phyloP scores from a whole-genome alignment of 768 basidiomycete genomes.

The Dacryopinax primogenitus region DNA sequence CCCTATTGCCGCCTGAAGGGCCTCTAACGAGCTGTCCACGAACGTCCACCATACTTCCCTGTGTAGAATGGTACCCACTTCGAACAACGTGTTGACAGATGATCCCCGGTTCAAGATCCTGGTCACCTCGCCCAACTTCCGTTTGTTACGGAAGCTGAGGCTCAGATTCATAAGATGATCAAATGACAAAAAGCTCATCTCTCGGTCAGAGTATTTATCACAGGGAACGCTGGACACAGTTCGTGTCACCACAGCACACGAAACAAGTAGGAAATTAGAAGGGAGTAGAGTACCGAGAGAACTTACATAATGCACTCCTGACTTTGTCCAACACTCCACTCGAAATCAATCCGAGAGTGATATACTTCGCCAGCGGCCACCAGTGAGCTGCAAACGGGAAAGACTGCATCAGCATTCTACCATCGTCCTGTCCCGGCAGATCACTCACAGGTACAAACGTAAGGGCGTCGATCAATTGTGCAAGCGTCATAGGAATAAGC shows the following conservation, averaged over 20 bases:
- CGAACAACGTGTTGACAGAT: slow-evolving; percentile 71
- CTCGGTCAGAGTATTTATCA: slow-evolving; percentile 79
- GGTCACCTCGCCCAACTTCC: slow-evolving; percentile 76
- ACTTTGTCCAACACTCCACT: slow-evolving; percentile 30
- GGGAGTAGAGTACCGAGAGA: no score
- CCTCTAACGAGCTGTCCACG: no score
- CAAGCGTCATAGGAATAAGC: slow-evolving; percentile 56
- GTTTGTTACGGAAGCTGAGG: slow-evolving; percentile 66
- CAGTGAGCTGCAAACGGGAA: slow-evolving; percentile 34
- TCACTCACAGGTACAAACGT: slow-evolving; percentile 5
- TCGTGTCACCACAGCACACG: slow-evolving; percentile 18
- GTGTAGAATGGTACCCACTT: slow-evolving; percentile 34
- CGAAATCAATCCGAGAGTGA: slow-evolving; percentile 57
- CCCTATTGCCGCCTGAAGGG: no score
- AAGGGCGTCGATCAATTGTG: slow-evolving; percentile 38
- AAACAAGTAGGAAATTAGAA: no score
- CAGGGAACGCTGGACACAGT: slow-evolving; percentile 44
- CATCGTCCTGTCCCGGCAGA: neutral
- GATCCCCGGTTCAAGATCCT: slow-evolving; percentile 72
- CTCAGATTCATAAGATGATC: slow-evolving; percentile 79
- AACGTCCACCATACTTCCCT: no score
- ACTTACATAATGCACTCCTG: slow-evolving; percentile 16
- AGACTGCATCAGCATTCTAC: neutral
- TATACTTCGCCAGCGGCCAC: slow-evolving; percentile 56
- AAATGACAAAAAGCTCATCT: slow-evolving; percentile 78